Evolutionary conservation across 2,329 filamentous ascomycete genomes (phyloP), one percentile per base, ranked within the genome.

Genomic region (Aspergillus sp.): DNA sequence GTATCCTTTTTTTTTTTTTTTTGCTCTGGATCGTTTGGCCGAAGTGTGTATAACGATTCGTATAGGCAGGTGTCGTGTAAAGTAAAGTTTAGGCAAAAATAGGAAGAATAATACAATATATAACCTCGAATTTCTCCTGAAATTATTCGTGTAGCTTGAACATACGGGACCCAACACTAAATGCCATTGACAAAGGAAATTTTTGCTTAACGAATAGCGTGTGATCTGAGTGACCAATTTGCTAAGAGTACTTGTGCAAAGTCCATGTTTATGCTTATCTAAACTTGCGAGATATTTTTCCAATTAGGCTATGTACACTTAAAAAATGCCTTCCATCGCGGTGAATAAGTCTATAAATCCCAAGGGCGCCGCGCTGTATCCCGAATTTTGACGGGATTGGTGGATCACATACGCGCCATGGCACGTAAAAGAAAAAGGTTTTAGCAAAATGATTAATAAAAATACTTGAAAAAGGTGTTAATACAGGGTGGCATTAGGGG

Each of bases 401-500:
- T 55, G 12, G 21, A 39, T 8, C 39, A 23, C 35, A 44, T 15
- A 35, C 15, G 24, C 39, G 39, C 27, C 9, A 40, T 27, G 39
- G 44, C 55, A 56, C 33, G 56, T 51, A 45, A 61, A 55, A 45
- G 48, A 15, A 46, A 37, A 59, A 33, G 35, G 33, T 56, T n/a
- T 39, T 47, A 49, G 17, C 6, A 24, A 46, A 14, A 39, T 53
- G 19, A 57, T 56, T 55, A 60, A 57, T 58, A 63, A 45, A 54
- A 44, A 56, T 59, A 58, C 57, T 58, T 11, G 27, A 31, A 31
- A 51, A 19, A 50, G 50, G 21, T 37, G 43, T 54, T 61, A 40
- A 50, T 64, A 45, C 61, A 65, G 40, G 9, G 27, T 27, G 56
- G 8, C 15, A 51, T 52, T 59, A 55, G 58, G 17, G 39, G 19